Base-by-base conservation (phyloP, 371 early-diverging fungal species). In the Catenaria anguillulae region DNA sequence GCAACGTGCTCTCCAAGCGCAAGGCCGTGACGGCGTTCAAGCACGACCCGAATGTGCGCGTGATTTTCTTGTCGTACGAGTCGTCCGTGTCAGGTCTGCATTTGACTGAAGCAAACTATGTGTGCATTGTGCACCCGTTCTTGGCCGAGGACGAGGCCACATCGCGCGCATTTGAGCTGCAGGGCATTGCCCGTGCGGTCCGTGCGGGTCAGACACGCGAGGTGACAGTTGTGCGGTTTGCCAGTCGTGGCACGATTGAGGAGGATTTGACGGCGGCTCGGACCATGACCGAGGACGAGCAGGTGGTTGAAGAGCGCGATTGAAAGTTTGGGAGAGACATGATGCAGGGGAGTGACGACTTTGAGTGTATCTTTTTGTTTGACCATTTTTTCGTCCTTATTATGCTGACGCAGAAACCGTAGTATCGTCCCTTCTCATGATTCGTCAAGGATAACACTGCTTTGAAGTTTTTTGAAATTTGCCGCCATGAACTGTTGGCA, bases 71-170 rank as follows among this genome's bases (percentile, higher is more conserved):
- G 40, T 60, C 60, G 52, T 45, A 21, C 21, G 19, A 60, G 34
- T 40, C 37, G 34, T 42, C 23, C 19, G 60, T 60, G 21, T 42
- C 43, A 5, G 60, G 60, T 2, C 52, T 60, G 60, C 60, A 60
- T 26, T 43, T 60, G 43, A 23, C 23, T 10, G 60, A 60, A 34
- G 60, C 40, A 33, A 60, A 35, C 34, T 34, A 60, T 23, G 60
- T 60, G 5, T 48, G 37, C 10, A 42, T 60, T 34, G 17, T 37
- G 21, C 60, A 60, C 34, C 60, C 60, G 60, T 56, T 56, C 56
- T 12, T 56, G 21, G 56, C 21, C 36, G 36, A 33, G 35, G n/a
- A 23, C 35, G 56, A 56, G 35, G 35, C 33, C 21, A 33, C 26
- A 35, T 33, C 56, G 35, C 33, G 33, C 36, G 56, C 56, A 12